Conservation (phyloP, 768 basidiomycete genomes). For the Suillus occidentalis region DNA sequence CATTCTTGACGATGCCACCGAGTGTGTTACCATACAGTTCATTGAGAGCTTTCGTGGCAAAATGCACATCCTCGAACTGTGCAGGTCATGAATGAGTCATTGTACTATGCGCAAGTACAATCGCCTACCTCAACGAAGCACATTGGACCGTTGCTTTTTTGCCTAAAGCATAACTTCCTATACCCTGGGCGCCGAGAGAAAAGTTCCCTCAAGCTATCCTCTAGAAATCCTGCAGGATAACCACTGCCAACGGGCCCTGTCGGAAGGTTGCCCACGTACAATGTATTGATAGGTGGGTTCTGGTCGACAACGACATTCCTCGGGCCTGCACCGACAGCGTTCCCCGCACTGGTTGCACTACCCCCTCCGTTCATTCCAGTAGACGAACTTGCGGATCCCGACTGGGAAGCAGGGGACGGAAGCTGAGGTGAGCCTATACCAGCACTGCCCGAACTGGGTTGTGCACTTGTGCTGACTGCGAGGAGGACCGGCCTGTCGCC, state of each 20-base stretch:
- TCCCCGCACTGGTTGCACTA: slow-evolving; percentile 32
- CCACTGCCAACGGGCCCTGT: slow-evolving; percentile 71
- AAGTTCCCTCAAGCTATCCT: slow-evolving; percentile 81
- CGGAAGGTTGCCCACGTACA: slow-evolving; percentile 99
- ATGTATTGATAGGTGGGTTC: slow-evolving; percentile 97
- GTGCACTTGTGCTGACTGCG: slow-evolving; percentile 50
- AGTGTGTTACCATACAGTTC: slow-evolving; percentile 92
- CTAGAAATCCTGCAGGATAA: slow-evolving; percentile 77
- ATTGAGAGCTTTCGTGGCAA: slow-evolving; percentile 83
- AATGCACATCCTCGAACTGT: slow-evolving; percentile 88
- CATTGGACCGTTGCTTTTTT: slow-evolving; percentile 98
- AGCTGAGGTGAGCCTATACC: slow-evolving; percentile 71
- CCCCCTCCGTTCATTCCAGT: slow-evolving; percentile 19
- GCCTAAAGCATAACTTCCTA: slow-evolving; percentile 90
- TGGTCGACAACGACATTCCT: slow-evolving; percentile 65
- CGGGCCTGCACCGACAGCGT: slow-evolving; percentile 26
- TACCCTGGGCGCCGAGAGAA: slow-evolving; percentile 83
- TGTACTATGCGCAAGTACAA: background rate
- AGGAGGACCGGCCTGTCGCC: slow-evolving; percentile 26
- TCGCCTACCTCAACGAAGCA: slow-evolving; percentile 91
- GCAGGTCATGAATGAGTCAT: background rate
- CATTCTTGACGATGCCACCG: slow-evolving; percentile 88
- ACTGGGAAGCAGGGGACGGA: slow-evolving; percentile 72
- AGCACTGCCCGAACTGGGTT: slow-evolving; percentile 32
- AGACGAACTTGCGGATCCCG: slow-evolving; percentile 47